Percentiles rank a stretch among this genome's conserved stretches.
These are phyloP conservation scores for Dispira parvispora DNA, from an alignment of 192 early-diverging fungal genomes.

Conservation along the genomic window DNA sequence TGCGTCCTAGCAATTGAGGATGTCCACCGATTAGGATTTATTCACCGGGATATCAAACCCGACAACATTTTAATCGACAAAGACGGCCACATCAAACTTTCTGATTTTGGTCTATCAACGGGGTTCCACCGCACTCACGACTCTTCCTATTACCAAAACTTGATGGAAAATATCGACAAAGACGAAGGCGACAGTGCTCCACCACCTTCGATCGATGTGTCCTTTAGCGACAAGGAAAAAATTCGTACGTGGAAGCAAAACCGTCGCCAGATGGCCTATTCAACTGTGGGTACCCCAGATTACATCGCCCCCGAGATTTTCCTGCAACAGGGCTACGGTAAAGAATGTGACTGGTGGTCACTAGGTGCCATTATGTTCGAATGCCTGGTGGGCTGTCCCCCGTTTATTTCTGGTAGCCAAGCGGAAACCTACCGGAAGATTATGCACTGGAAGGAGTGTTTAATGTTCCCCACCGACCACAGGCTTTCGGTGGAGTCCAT, in stretches of 20 bases:
- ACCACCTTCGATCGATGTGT: slow-evolving; percentile 66
- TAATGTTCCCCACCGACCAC: slow-evolving; percentile 87
- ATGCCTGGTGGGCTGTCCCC: slow-evolving; percentile 93
- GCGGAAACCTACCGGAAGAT: slow-evolving; percentile 98
- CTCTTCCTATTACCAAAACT: slow-evolving; percentile 80
- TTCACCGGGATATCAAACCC: slow-evolving; percentile 82
- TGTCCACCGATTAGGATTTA: slow-evolving; percentile 87
- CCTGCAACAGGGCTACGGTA: slow-evolving; percentile 82
- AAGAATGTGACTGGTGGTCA: slow-evolving; percentile 99
- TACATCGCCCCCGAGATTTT: slow-evolving; percentile 98
- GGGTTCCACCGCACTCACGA: slow-evolving; percentile 99
- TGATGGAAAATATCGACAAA: slow-evolving; percentile 50
- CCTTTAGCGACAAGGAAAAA: slow-evolving; percentile 81
- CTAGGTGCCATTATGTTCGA: slow-evolving; percentile 99
- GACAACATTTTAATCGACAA: slow-evolving; percentile 90
- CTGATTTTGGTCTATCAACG: slow-evolving; percentile 99
- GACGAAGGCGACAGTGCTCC: slow-evolving; percentile 27
- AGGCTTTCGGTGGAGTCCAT: slow-evolving; percentile 81
- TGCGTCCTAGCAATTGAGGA: slow-evolving; percentile 83
- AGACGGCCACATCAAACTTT: slow-evolving; percentile 97
- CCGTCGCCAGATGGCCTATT: slow-evolving; percentile 85
- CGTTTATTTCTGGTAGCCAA: slow-evolving; percentile 88
- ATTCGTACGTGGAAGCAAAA: slow-evolving; percentile 99
- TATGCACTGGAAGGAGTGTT: slow-evolving; percentile 83
- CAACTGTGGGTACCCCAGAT: slow-evolving; percentile 96